phyloP scores from a whole-genome alignment of 345 rosid species.

The Clausena lansium region DNA sequence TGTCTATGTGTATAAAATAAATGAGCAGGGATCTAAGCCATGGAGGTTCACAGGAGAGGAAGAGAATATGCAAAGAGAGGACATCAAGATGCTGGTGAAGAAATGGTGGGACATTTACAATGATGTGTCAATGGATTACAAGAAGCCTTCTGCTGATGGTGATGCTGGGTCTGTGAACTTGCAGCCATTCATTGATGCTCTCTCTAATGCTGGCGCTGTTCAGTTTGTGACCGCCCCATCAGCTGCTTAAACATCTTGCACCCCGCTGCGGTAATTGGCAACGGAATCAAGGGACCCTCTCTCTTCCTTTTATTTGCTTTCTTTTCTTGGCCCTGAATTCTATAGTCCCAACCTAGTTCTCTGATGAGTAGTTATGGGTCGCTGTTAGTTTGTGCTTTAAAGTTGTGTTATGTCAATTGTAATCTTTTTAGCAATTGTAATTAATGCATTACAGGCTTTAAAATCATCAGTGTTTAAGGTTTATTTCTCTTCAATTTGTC shows the following conservation, averaged over 20 bases:
- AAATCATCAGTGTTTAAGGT: no score
- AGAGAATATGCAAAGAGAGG: conserved; percentile 76
- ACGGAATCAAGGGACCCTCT: neutral
- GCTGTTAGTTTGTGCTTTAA: neutral
- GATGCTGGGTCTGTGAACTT: conserved; percentile 28
- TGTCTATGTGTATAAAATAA: neutral
- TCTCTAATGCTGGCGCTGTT: conserved; percentile 50
- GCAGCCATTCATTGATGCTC: conserved; percentile 50
- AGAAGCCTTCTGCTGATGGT: conserved; percentile 15
- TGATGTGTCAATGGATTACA: conserved; percentile 60
- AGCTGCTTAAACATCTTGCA: conserved; percentile 45
- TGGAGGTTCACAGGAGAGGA: conserved; percentile 93
- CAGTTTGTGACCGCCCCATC: conserved; percentile 67
- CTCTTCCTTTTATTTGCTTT: no score
- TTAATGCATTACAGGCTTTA: no score
- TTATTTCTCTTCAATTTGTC: no score
- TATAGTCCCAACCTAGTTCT: no score
- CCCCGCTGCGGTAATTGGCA: no score
- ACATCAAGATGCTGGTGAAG: conserved; percentile 65
- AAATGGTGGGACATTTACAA: conserved; percentile 84
- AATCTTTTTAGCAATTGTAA: neutral
- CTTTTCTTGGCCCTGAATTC: neutral
- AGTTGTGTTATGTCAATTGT: neutral
- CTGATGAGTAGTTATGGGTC: neutral
- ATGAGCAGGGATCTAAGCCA: conserved; percentile 76